Conservation (phyloP, 495 filamentous ascomycete genomes). For the Filosporella fistucella region DNA sequence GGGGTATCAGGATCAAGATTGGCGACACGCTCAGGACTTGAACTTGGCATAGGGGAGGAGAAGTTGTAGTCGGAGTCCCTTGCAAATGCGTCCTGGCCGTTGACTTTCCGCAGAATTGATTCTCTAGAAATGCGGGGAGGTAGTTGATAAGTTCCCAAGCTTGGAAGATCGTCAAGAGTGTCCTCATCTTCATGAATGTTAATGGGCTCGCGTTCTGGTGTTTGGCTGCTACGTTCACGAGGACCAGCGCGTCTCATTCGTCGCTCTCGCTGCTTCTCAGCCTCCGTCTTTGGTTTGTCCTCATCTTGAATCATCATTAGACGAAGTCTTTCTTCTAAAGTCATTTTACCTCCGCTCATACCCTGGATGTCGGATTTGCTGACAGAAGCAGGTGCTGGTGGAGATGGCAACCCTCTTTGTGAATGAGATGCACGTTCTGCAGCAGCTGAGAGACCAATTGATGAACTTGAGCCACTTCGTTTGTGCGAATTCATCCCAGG, state of each 20-base stretch:
- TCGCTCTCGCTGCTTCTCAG: constrained; percentile 56
- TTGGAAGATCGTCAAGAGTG: constrained; percentile 47
- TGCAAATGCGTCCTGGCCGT: constrained; percentile 55
- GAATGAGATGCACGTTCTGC: constrained; percentile 57
- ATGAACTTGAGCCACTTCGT: constrained; percentile 37
- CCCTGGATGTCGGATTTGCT: constrained; percentile 68
- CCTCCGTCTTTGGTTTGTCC: constrained; percentile 40
- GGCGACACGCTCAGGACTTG: constrained; percentile 41
- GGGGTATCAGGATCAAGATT: constrained; percentile 78
- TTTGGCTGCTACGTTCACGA: constrained; percentile 40
- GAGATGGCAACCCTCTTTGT: constrained; percentile 60
- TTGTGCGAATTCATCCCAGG: constrained; percentile 42
- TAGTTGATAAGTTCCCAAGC: constrained; percentile 53
- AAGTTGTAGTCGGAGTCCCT: constrained; percentile 61
- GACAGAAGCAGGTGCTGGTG: constrained; percentile 55
- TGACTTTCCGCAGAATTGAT: constrained; percentile 85
- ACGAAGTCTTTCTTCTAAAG: constrained; percentile 74
- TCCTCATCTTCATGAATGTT: constrained; percentile 41
- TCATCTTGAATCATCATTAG: constrained; percentile 77
- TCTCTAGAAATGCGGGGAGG: constrained; percentile 85
- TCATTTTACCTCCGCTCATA: constrained; percentile 64
- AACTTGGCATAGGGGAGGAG: constrained; percentile 51
- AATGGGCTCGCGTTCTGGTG: constrained; percentile 42
- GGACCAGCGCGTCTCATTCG: constrained; percentile 51
- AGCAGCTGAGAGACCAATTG: constrained; percentile 48